Percentiles rank a stretch among this genome's conserved stretches.
Conservation (phyloP, 768 basidiomycete species). For the Tylopilus vinaceipallidus region DNA sequence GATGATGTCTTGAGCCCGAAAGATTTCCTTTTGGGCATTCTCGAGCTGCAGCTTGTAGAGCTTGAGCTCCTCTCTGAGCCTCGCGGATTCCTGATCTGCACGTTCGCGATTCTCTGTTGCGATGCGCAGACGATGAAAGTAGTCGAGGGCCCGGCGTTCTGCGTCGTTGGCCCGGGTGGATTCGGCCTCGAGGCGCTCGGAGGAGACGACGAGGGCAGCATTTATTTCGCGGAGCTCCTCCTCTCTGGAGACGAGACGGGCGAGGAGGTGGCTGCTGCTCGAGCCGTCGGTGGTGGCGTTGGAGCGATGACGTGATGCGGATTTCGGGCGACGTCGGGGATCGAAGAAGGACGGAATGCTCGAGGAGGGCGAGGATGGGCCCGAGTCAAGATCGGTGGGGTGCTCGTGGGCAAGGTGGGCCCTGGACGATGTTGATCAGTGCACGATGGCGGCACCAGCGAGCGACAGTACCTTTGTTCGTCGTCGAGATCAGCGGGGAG, state of each 20-base stretch:
- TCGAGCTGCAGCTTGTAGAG: conserved; percentile 46
- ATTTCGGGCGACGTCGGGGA: conserved; percentile 24
- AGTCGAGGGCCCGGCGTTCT: conserved; percentile 47
- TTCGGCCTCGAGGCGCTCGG: conserved; percentile 40
- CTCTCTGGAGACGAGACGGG: conserved; percentile 28
- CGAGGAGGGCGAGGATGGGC: conserved; percentile 28
- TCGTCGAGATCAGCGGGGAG: conserved; percentile 28
- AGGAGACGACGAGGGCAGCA: conserved; percentile 21
- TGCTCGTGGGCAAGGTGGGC: conserved; percentile 26
- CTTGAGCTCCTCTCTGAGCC: conserved; percentile 41
- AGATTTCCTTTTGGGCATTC: conserved; percentile 44
- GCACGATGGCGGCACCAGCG: background rate
- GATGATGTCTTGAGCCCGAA: conserved; percentile 41
- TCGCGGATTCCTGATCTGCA: conserved; percentile 38
- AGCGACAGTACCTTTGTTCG: conserved; percentile 25
- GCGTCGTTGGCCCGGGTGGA: conserved; percentile 42
- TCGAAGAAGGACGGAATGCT: conserved; percentile 15
- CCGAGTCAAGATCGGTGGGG: conserved; percentile 31
- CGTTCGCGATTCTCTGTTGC: conserved; percentile 39
- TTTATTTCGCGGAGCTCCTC: conserved; percentile 34
- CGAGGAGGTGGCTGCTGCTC: conserved; percentile 30
- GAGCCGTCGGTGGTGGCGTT: conserved; percentile 28
- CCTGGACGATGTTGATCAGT: conserved; percentile 16
- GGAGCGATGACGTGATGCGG: conserved; percentile 27
- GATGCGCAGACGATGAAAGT: conserved; percentile 40